Percentiles rank a stretch among this genome's conserved stretches.
Conservation (phyloP, 805 yeast genomes). For the Candida arabinofermentans region DNA sequence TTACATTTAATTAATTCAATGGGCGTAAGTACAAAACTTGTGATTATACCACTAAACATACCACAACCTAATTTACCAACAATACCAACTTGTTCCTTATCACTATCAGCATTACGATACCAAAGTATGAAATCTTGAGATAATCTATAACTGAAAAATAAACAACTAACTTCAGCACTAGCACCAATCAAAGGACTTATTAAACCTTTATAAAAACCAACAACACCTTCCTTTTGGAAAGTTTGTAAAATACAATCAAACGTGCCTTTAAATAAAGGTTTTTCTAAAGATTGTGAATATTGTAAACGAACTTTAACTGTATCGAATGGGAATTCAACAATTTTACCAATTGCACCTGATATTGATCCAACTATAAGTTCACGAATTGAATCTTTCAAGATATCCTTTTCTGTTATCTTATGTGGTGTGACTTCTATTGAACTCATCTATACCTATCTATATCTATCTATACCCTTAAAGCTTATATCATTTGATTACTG, state of each 20-base stretch:
- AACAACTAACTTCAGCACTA: constrained; percentile 78
- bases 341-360: constrained; percentile 80
- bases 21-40: constrained; percentile 84
- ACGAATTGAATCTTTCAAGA: constrained; percentile 26
- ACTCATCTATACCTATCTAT: too few relatives aligned
- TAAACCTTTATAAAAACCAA: constrained; percentile 77
- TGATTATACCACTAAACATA: constrained; percentile 75
- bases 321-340: constrained; percentile 89
- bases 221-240: constrained; percentile 61
- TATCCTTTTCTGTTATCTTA: constrained; percentile 3
- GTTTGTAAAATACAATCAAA: constrained; percentile 62
- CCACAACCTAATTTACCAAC: constrained; percentile 55
- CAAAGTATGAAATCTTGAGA: constrained; percentile 32
- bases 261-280: constrained; percentile 53
- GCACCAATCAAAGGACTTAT: constrained; percentile 86
- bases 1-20: constrained; percentile 89
- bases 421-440: too few relatives aligned
- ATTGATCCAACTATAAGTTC: constrained; percentile 49
- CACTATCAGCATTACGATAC: constrained; percentile 24
- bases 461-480: too few relatives aligned
- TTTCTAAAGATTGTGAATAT: constrained; percentile 56
- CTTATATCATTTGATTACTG: too few relatives aligned
- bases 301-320: constrained; percentile 86
- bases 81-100: constrained; percentile 16
- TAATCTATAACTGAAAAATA: constrained; percentile 63